phyloP scores from a whole-genome alignment of 805 yeast species.

The Candida ovalis region DNA sequence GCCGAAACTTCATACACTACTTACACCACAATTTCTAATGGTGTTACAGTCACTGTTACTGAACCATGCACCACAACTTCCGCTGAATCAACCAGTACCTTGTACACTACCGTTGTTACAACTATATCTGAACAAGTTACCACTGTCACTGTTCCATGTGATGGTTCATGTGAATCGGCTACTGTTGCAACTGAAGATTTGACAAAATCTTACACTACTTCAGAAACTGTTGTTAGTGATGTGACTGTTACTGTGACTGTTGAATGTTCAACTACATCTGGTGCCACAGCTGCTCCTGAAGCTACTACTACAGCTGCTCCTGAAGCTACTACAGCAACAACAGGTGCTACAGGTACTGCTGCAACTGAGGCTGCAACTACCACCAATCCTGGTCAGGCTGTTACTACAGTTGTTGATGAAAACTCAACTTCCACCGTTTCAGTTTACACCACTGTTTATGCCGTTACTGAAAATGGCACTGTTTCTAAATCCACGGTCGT shows the following conservation, averaged over 20 bases:
- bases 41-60: constrained; percentile 3
- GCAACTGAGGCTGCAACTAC: not conserved
- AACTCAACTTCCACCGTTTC: not conserved
- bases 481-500: not conserved
- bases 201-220: constrained; percentile 10
- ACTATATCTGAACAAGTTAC: not conserved
- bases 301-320: too few species aligned
- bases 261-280: not conserved
- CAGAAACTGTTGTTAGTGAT: constrained; percentile 6
- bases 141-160: constrained; percentile 17
- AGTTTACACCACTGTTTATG: constrained; percentile 2
- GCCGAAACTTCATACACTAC: not conserved
- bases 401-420: not conserved
- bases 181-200: constrained; percentile 8
- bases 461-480: not conserved
- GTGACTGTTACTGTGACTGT: constrained; percentile 10
- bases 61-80: constrained; percentile 2
- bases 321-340: not conserved
- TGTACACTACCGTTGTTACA: not conserved
- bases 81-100: not conserved
- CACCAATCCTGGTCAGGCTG: not conserved
- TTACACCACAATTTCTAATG: constrained; percentile 7
- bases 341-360: not conserved
- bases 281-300: not conserved
- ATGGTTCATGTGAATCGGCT: constrained; percentile 10